Percentiles rank a stretch among this genome's conserved stretches.
Evolutionary conservation across 1,284 basidiomycete genomes (phyloP).

Genomic region (Microbotryomycetes sp.): DNA sequence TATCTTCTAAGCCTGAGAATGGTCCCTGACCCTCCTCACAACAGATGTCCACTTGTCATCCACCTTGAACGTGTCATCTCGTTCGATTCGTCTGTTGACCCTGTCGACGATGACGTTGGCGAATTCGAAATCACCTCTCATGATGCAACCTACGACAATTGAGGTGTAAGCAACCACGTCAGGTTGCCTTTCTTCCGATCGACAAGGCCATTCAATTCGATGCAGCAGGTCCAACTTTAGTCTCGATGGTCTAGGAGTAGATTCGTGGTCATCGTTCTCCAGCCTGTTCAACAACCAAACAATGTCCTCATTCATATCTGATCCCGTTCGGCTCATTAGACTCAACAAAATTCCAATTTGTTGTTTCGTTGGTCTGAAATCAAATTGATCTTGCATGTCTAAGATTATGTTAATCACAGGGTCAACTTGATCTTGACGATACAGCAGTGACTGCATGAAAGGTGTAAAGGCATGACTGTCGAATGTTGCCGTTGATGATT

Average conservation of each 20-base stretch:
- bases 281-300: not conserved
- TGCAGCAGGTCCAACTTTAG: not conserved
- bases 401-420: no score
- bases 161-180: not conserved
- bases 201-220: not conserved
- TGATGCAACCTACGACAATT: not conserved
- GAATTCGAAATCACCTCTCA: not conserved
- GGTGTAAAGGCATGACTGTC: not conserved
- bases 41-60: not conserved
- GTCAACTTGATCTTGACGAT: not conserved
- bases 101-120: not conserved
- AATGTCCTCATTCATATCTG: not conserved
- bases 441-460: not conserved
- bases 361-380: not conserved
- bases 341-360: not conserved
- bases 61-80: not conserved
- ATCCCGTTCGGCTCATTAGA: not conserved
- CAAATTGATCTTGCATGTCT: not conserved
- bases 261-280: not conserved
- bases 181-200: not conserved
- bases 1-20: no score
- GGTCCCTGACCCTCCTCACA: not conserved
- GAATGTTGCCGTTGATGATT: not conserved
- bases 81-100: not conserved
- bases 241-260: not conserved